Evolutionary conservation across 2,329 filamentous ascomycete genomes (phyloP).

Genomic region (Cadophora luteo-olivacea): DNA sequence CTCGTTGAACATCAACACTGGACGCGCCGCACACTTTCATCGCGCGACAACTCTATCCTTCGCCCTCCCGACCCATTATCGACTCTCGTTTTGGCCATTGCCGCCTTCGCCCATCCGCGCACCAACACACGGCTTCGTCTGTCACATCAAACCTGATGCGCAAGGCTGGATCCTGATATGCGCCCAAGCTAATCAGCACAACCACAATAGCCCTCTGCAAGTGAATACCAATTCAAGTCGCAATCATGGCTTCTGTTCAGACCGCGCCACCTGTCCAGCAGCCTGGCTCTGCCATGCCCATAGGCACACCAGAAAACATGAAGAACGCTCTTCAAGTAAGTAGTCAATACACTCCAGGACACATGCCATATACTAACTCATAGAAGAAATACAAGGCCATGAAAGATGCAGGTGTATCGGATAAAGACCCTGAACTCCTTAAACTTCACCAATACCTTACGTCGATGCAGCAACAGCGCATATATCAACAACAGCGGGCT

Average conservation of each 20-base stretch:
- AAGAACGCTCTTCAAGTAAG: constrained; percentile 75
- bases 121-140: constrained; percentile 27
- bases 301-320: constrained; percentile 73
- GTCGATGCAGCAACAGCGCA: constrained; percentile 69
- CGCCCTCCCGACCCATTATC: constrained; percentile 23
- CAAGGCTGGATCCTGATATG: constrained; percentile 46
- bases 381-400: constrained; percentile 85
- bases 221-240: constrained; percentile 25
- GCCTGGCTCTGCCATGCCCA: constrained; percentile 61
- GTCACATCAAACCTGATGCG: constrained; percentile 42
- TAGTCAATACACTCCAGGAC: constrained; percentile 29
- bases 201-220: constrained; percentile 28
- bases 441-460: constrained; percentile 80
- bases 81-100: constrained; percentile 25
- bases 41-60: constrained; percentile 35
- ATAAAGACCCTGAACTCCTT: constrained; percentile 85
- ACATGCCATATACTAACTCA: constrained; percentile 40
- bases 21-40: constrained; percentile 39
- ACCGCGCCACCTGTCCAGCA: constrained; percentile 72
- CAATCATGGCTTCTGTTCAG: constrained; percentile 82
- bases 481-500: constrained; percentile 49
- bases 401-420: constrained; percentile 82
- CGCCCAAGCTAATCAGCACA: constrained; percentile 36
- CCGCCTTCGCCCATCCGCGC: constrained; percentile 32
- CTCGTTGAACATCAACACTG: constrained; percentile 40